Base-by-base conservation (phyloP, 2,329 filamentous ascomycete genomes). In the Anthostomella pinea region DNA sequence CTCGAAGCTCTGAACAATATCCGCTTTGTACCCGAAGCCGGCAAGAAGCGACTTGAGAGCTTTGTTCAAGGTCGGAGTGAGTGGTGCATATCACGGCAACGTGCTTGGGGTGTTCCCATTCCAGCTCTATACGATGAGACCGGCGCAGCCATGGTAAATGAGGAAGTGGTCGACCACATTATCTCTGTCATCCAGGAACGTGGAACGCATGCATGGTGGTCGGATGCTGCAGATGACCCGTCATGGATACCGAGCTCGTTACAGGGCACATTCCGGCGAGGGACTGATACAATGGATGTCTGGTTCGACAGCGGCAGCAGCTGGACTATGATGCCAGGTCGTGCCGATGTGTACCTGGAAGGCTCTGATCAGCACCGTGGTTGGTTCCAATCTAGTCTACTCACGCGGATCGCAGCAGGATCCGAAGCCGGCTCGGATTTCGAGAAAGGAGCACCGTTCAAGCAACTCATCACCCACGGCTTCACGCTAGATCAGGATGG, bases 271-370 rank as follows among this genome's bases (percentile, higher is more conserved):
- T 93, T 84, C 57, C 70, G 76, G 30, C 83, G 93, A 45, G 91
- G 91, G 10, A 86, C 73, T 27, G 93, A 98, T 56, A 98, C 93
- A 0, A 98, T 98, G 93, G 93, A 98, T 61, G 93, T 98, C 8
- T 98, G 93, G 93, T 98, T 98, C 52, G 93, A 98, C 61, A 97
- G 93, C 49, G 93, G 93, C 5, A 95, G 86, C 32, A 95, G 88
- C 56, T 98, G 93, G 93, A 85, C 72, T 4, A 72, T 78, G 56
- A 70, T 67, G 18, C 51, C 62, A 7, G 56, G 59, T 18, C 81
- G 60, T 16, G 88, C 88, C 1, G 89, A 98, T 59, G 76, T 97
- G 16, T 97, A 95, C 58, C 75, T 97, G 3, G 93, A 98, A 66
- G 93, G 93, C 20, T 87, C 85, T 3, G 93, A 98, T 60, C 93